Evolutionary conservation across 2,329 filamentous ascomycete species (phyloP).

Genomic region (Rhinocladiella mackenziei): DNA sequence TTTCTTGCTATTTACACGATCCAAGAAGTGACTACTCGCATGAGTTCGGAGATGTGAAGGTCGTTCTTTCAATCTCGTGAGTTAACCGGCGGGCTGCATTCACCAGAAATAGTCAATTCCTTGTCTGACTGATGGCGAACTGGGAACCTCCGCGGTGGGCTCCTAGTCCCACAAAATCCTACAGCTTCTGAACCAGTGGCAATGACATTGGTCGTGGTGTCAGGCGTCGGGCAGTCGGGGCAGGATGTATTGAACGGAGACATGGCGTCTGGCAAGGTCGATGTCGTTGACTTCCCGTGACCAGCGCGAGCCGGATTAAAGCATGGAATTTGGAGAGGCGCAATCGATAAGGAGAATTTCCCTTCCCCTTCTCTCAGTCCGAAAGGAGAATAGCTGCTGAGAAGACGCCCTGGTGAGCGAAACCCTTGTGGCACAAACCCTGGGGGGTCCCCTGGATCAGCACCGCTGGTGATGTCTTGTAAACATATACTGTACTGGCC

Average conservation of each 20-base stretch:
- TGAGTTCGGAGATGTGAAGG: conserved; percentile 8
- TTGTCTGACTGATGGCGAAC: conserved; percentile 22
- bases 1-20: too few species aligned
- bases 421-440: conserved; percentile 4
- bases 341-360: too few species aligned
- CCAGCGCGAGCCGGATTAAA: too few species aligned
- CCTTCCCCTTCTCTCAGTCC: too few species aligned
- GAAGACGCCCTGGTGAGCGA: too few species aligned
- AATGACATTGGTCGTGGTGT: not conserved
- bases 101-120: conserved; percentile 21
- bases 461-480: not conserved
- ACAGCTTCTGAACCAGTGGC: conserved; percentile 12
- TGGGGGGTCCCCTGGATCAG: too few species aligned
- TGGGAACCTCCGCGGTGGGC: conserved; percentile 23
- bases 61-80: conserved; percentile 18
- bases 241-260: too few species aligned
- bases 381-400: too few species aligned
- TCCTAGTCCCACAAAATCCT: conserved; percentile 19
- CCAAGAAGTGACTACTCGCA: not conserved
- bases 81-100: conserved; percentile 16
- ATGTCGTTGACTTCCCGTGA: too few species aligned
- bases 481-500: not conserved
- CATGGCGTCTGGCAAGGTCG: too few species aligned
- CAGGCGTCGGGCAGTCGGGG: conserved; percentile 8
- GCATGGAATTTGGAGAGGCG: too few species aligned